A percentile compares a stretch with the other conserved stretches of the same genome.
These are phyloP conservation scores for Cytospora chrysosperma DNA, from an alignment of 2,329 filamentous ascomycete genomes.

Conservation along the genomic window DNA sequence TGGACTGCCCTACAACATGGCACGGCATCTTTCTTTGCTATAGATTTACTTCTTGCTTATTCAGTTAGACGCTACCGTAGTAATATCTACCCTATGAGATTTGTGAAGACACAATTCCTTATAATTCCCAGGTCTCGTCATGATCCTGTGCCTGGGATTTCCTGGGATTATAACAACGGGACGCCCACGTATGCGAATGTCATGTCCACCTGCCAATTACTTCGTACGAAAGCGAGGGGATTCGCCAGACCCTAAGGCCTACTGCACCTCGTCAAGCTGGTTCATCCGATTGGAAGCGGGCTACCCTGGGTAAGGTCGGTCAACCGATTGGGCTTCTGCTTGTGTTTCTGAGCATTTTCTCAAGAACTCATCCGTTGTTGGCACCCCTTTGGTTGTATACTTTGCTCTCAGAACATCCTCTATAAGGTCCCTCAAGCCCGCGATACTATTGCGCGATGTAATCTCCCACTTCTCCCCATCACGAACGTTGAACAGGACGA, in stretches of 20 bases:
- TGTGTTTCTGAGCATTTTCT: neutral
- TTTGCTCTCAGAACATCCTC: conserved; percentile 21
- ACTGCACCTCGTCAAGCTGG: too few species aligned
- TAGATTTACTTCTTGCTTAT: too few species aligned
- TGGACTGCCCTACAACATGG: too few species aligned
- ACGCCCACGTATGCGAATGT: too few species aligned
- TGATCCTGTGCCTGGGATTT: too few species aligned
- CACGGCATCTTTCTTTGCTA: too few species aligned
- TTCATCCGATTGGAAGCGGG: neutral
- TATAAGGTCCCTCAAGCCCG: conserved; percentile 4
- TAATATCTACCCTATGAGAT: too few species aligned
- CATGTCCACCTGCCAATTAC: too few species aligned
- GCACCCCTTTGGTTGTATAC: conserved; percentile 8
- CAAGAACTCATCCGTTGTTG: neutral
- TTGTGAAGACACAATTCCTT: too few species aligned
- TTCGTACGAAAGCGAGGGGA: neutral
- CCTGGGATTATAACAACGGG: too few species aligned
- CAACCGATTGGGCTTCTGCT: neutral
- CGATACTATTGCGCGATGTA: neutral
- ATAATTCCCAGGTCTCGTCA: too few species aligned
- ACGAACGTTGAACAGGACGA: conserved; percentile 25
- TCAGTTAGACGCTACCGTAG: too few species aligned
- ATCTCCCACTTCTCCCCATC: conserved; percentile 26
- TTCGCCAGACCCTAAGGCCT: neutral
- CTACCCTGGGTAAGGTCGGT: neutral